Evolutionary conservation across 2,329 filamentous ascomycete species (phyloP).

Genomic region (Lasiodiplodia sp.): DNA sequence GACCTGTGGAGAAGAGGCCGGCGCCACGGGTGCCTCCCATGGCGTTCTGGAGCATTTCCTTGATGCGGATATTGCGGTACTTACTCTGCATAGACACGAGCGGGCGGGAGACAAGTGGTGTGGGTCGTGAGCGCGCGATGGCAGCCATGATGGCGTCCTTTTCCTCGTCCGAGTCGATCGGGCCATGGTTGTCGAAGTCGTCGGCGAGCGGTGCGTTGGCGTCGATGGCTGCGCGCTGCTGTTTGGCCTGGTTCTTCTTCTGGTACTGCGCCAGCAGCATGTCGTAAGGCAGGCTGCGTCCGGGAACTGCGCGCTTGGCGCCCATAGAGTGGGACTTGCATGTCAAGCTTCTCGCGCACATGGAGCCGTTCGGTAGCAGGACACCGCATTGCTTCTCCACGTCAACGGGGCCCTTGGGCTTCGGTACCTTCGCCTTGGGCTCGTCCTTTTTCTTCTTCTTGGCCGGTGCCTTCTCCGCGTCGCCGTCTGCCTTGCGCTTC

Average conservation of each 20-base stretch:
- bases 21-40: constrained; percentile 59
- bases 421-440: constrained; percentile 80
- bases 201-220: constrained; percentile 91
- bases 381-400: constrained; percentile 95
- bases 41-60: constrained; percentile 67
- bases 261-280: constrained; percentile 74
- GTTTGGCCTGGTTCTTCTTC: constrained; percentile 99
- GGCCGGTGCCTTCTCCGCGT: constrained; percentile 77
- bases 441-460: constrained; percentile 96
- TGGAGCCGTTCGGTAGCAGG: constrained; percentile 80
- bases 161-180: constrained; percentile 95
- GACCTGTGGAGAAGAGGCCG: constrained; percentile 48
- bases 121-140: constrained; percentile 74
- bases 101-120: constrained; percentile 74
- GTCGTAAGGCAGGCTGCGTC: constrained; percentile 87
- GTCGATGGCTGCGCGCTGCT: constrained; percentile 95
- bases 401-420: constrained; percentile 91
- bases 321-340: constrained; percentile 98
- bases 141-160: constrained; percentile 87
- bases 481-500: constrained; percentile 58
- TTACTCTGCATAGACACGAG: constrained; percentile 60
- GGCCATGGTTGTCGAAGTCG: constrained; percentile 74
- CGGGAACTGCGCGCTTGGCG: constrained; percentile 86
- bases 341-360: constrained; percentile 86
- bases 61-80: constrained; percentile 69